Percentiles rank a stretch among this genome's conserved stretches.
Conservation (phyloP, 495 filamentous ascomycete species). For the Letharia columbiana region DNA sequence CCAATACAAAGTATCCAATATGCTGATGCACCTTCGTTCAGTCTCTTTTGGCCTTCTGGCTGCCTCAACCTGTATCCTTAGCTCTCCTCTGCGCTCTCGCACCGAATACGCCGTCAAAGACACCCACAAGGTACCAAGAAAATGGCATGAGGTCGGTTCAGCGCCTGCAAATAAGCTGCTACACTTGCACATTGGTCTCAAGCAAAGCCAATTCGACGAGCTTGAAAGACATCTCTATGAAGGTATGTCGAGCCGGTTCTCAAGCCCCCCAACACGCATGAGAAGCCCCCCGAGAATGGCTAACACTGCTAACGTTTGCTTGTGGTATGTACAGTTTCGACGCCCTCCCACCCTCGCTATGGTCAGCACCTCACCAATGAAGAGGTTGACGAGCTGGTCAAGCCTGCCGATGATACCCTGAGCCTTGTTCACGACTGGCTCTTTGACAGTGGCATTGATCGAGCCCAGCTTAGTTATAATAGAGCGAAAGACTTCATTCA, state of each 20-base stretch:
- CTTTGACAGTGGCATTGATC: slow-evolving; percentile 29
- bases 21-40: slow-evolving; percentile 15
- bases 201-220: slow-evolving; percentile 36
- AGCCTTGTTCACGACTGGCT: slow-evolving; percentile 38
- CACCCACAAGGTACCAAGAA: slow-evolving; percentile 38
- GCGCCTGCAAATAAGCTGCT: slow-evolving; percentile 34
- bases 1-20: background rate
- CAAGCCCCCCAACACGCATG: background rate
- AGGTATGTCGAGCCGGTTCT: slow-evolving; percentile 22
- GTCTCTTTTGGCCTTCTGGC: slow-evolving; percentile 10
- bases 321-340: slow-evolving; percentile 31
- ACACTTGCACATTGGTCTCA: slow-evolving; percentile 36
- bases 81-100: slow-evolving; percentile 16
- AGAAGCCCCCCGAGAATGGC: background rate
- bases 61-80: background rate
- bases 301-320: background rate
- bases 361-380: slow-evolving; percentile 34
- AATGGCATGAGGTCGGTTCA: slow-evolving; percentile 39
- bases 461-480: slow-evolving; percentile 25
- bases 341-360: slow-evolving; percentile 36
- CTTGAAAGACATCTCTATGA: slow-evolving; percentile 37
- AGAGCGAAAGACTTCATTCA: slow-evolving; percentile 38
- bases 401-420: slow-evolving; percentile 30
- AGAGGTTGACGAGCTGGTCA: slow-evolving; percentile 34
- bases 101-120: slow-evolving; percentile 45